Base-by-base conservation (phyloP, 768 basidiomycete species). In the Gymnopilus junonius region DNA sequence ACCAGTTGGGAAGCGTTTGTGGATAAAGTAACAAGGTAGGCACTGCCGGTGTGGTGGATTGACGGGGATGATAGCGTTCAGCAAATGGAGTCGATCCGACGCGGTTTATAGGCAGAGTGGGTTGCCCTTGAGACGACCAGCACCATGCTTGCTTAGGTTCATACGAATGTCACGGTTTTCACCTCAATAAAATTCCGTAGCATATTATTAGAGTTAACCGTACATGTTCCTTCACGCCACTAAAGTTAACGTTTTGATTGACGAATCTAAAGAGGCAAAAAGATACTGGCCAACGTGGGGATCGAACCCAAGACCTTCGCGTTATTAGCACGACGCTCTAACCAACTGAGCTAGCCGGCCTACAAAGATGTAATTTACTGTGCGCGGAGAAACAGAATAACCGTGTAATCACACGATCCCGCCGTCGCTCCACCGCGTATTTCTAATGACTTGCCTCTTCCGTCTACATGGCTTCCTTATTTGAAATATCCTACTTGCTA, bases 261-360 rank as follows among this genome's bases (percentile, higher is more conserved):
- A n/a, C n/a, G n/a, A n/a, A n/a, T 34, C 2, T 10, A 34, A 53
- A 59, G 57, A 65, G 34, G 53, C 25, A 20, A n/a, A n/a, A n/a
- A n/a, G n/a, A 43, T 5, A 20, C 10, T 88, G 86, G 87, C 87
- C 87, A 86, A 87, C 85, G 82, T 87, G 87, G 87, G 87, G 87
- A 82, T 88, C 86, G 87, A 88, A 88, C 86, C 87, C 87, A 88
- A 85, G 87, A 87, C 87, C 86, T 89, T 88, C 85, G 87, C 85
- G 84, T 76, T 87, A 88, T 89, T 91, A 91, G 89, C 86, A 90
- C 89, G 86, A 90, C 89, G 89, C 90, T 91, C 90, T 91, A 92
- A 92, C 90, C 91, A 91, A 80, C 91, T 92, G 90, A 92, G 91
- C 90, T 91, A 92, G 88, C 86, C 89, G 88, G 90, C 89, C 89